Evolutionary conservation across 169 alveolate genomes (phyloP), one percentile per base, ranked within the genome.

Genomic region (Babesia microti): DNA sequence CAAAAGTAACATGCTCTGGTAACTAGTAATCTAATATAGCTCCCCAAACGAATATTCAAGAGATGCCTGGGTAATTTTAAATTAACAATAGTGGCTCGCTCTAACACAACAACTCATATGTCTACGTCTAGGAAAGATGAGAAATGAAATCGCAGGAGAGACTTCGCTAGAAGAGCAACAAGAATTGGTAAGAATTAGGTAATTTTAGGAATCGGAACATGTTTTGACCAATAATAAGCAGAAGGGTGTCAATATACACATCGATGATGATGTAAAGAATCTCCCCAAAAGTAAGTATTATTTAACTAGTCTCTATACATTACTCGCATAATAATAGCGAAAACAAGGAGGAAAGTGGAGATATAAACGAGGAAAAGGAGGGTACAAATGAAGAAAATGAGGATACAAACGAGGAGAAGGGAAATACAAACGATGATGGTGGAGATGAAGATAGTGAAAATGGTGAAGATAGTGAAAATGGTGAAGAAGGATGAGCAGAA

Each of bases 1-100:
- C 46, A 39, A 11, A 11, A 39, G 11, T 11, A 39, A n/a, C 11
- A 39, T 39, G 11, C 11, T n/a, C 9, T 12, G 3, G 6, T 6
- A 6, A 6, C 47, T 11, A 15, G 56, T 35, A 19, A 14, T 3
- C 33, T 2, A 42, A 7, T 18, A 35, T 15, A 42, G 75, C 36
- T 63, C 54, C 36, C 33, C 48, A 19, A 63, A 63, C 19, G 54
- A 35, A 17, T 63, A 63, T 23, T 42, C 60, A 14, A 35, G 72
- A 5, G 44, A 63, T 35, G 27, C 45, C 3, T 63, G 75, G n/a
- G n/a, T n/a, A n/a, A n/a, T n/a, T n/a, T n/a, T n/a, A n/a, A n/a
- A n/a, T n/a, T n/a, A n/a, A n/a, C n/a, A n/a, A n/a, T n/a, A n/a
- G 75, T 63, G 75, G 75, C 21, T 63, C 41, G 58, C 58, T 21